Conservation (phyloP, 768 basidiomycete genomes). For the Leccinum barrowsii region DNA sequence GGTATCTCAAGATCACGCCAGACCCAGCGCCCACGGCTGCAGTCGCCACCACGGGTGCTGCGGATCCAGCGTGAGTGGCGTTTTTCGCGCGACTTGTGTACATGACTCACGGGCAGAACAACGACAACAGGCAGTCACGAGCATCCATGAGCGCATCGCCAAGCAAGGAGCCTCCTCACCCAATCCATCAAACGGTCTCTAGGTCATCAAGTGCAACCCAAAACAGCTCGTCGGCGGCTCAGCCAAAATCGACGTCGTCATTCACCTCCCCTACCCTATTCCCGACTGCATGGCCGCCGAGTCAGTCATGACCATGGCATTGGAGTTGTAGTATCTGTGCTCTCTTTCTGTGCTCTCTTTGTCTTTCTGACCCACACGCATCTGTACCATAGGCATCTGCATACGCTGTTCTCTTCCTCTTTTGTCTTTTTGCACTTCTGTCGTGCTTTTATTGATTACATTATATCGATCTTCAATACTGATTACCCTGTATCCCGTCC, state of each 20-base stretch:
- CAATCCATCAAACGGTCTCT: constrained; percentile 1
- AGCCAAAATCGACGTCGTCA: constrained; percentile 13
- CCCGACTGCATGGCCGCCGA: constrained; percentile 21
- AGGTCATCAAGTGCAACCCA: constrained; percentile 5
- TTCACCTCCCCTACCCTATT: constrained; percentile 24
- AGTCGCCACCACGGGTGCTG: constrained; percentile 5
- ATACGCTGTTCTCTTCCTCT: constrained; percentile 10
- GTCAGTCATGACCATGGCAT: constrained; percentile 8
- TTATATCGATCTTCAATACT: background rate
- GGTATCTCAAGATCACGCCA: constrained; percentile 69
- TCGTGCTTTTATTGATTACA: constrained; percentile 9
- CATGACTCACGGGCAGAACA: background rate
- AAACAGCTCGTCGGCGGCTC: constrained; percentile 13
- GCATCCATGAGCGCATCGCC: constrained; percentile 21
- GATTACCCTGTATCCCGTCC: background rate
- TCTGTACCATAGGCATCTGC: constrained; percentile 30
- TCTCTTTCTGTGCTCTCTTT: background rate
- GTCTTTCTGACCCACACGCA: constrained; percentile 12
- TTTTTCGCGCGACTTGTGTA: background rate
- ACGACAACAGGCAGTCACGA: constrained; percentile 11
- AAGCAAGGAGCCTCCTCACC: constrained; percentile 28
- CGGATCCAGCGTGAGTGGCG: constrained; percentile 36
- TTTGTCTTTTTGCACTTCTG: background rate
- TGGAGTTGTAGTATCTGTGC: background rate
- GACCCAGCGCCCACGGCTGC: constrained; percentile 39